Evolutionary conservation across 805 yeast species (phyloP), one percentile per base, ranked within the genome.

Genomic region (Saturnispora kantuleensis): DNA sequence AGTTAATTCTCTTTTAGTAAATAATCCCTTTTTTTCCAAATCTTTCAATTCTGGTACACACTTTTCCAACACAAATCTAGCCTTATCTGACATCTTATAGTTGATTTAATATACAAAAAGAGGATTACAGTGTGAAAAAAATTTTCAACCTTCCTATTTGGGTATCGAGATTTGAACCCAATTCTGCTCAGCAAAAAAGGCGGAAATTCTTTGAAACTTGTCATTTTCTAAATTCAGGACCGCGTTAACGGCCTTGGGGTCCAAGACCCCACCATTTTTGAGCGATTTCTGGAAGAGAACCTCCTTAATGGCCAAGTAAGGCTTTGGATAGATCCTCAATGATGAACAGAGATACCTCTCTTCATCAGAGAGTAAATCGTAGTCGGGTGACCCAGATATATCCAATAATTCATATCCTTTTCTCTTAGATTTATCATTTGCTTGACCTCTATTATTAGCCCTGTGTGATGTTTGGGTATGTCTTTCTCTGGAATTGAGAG

Each of bases 1-100:
- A 35, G 81, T 79, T 52, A 88, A 78, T 64, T 93, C 98, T 53
- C 75, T 76, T 54, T 84, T 84, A 35, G 79, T 81, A 62, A 93
- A 93, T 5, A 93, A 69, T 3, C 88, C 88, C 56, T 85, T 82
- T 46, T 76, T 76, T 47, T 81, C 79, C 31, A 93, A 73, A 56
- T 90, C 98, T 56, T 89, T 90, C 44, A 93, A 71, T 63, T 93
- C 99, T 0, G 96, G 95, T 57, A 89, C 88, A 5, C 88, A 76
- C 67, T 71, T 79, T 59, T 77, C 82, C 54, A 77, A 58, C 55
- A 68, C 73, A 56, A 71, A 75, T 62, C 82, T 68, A 10, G 65
- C 67, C 42, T 65, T 67, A 45, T 66, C 70, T 4, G 69, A 57
- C 70, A 66, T 66, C 18, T 12, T 42, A 11, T 21, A 36, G n/a